Evolutionary conservation across 495 filamentous ascomycete genomes (phyloP).

Genomic region (Penicillium turbatum): DNA sequence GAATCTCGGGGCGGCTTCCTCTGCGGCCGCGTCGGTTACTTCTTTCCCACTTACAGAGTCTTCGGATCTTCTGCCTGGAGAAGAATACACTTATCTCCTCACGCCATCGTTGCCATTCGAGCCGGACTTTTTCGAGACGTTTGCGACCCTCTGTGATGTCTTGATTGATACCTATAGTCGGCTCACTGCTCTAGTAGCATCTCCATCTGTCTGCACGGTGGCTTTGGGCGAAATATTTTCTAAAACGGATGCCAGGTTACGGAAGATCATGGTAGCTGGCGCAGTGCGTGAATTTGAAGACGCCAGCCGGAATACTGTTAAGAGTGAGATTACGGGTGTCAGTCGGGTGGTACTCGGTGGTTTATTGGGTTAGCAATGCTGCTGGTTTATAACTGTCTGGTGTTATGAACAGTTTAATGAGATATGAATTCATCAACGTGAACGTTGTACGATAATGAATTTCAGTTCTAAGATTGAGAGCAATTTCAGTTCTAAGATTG

Average conservation of each 20-base stretch:
- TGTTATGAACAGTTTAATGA: background rate
- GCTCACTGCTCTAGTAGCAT: constrained; percentile 65
- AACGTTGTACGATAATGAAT: constrained; percentile 3
- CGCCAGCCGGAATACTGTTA: constrained; percentile 64
- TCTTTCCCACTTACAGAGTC: constrained; percentile 48
- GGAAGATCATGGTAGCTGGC: constrained; percentile 80
- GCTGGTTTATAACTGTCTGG: background rate
- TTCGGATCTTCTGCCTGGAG: constrained; percentile 57
- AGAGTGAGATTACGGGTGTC: constrained; percentile 74
- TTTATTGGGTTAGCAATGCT: constrained; percentile 57
- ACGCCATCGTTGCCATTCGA: constrained; percentile 95
- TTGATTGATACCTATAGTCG: constrained; percentile 87
- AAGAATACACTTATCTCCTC: constrained; percentile 82
- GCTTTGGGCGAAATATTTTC: constrained; percentile 70
- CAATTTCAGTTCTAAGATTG: constrained; percentile 5
- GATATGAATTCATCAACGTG: background rate
- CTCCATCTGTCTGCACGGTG: constrained; percentile 62
- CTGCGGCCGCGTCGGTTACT: constrained; percentile 35
- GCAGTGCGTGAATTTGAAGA: constrained; percentile 94
- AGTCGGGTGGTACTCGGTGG: constrained; percentile 88
- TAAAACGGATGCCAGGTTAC: constrained; percentile 79
- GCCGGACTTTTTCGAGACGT: constrained; percentile 94
- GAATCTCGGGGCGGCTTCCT: constrained; percentile 36
- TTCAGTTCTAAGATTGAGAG: constrained; percentile 5
- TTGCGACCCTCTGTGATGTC: constrained; percentile 94